phyloP scores from a whole-genome alignment of 2,329 filamentous ascomycete species.

The Ciborinia camelliae region DNA sequence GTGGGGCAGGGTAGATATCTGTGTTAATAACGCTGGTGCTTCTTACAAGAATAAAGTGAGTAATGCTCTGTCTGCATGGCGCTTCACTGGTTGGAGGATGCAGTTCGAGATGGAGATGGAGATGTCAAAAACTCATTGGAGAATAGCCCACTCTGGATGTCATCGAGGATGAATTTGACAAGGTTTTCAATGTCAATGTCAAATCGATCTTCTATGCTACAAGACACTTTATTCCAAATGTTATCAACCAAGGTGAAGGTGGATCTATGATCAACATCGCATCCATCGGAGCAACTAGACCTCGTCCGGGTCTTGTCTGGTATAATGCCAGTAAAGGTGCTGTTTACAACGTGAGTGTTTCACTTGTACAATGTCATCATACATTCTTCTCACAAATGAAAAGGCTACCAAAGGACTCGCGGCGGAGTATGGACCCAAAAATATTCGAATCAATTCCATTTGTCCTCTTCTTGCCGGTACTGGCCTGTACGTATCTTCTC shows the following conservation, averaged over 20 bases:
- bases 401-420: conserved; percentile 64
- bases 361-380: neutral
- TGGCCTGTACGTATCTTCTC: conserved; percentile 44
- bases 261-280: conserved; percentile 65
- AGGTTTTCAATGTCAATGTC: conserved; percentile 66
- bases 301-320: conserved; percentile 60
- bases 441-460: conserved; percentile 71
- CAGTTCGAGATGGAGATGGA: neutral
- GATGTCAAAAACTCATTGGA: neutral
- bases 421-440: conserved; percentile 67
- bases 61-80: neutral
- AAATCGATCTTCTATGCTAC: conserved; percentile 61
- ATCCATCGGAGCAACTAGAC: conserved; percentile 59
- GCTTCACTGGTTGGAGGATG: no score
- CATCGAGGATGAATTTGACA: conserved; percentile 63
- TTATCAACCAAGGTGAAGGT: conserved; percentile 53
- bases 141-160: conserved; percentile 55
- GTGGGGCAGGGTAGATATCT: conserved; percentile 53
- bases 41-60: conserved; percentile 55
- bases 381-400: neutral
- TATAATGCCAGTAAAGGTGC: conserved; percentile 46
- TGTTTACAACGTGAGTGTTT: conserved; percentile 47
- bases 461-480: conserved; percentile 67
- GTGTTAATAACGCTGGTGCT: conserved; percentile 60
- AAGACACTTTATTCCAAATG: conserved; percentile 57